Percentiles rank a stretch among this genome's conserved stretches.
These are phyloP conservation scores for Dorcoceras hygrometricum DNA, from an alignment of 257 asterid species.

Conservation along the genomic window DNA sequence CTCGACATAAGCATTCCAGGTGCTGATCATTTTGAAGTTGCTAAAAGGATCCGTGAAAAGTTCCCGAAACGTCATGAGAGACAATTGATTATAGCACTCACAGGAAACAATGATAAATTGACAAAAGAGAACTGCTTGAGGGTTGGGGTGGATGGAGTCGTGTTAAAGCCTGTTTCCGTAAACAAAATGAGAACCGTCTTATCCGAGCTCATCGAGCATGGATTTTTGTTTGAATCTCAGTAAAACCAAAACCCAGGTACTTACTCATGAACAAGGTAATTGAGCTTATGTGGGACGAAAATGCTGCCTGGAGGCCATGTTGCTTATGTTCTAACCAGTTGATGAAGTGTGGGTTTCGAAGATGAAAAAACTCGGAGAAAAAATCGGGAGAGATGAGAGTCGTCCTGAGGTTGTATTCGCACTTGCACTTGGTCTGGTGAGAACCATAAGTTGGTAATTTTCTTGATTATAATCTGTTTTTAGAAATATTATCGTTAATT, in stretches of 20 bases:
- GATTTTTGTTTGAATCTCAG: slow-evolving; percentile 50
- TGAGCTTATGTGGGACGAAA: neutral
- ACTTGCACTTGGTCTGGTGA: neutral
- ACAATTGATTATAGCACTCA: slow-evolving; percentile 70
- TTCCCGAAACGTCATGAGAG: slow-evolving; percentile 55
- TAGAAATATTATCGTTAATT: too few species aligned
- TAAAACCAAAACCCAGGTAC: slow-evolving; percentile 17
- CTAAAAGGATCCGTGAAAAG: slow-evolving; percentile 62
- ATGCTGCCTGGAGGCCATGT: neutral
- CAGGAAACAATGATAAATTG: slow-evolving; percentile 60
- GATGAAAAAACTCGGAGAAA: neutral
- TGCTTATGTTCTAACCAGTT: neutral
- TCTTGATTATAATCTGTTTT: neutral
- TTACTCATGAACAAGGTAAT: neutral
- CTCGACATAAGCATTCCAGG: slow-evolving; percentile 65
- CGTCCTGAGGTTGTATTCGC: neutral
- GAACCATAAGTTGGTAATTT: neutral
- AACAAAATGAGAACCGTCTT: slow-evolving; percentile 84
- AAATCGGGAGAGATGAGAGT: neutral
- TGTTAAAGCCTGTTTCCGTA: slow-evolving; percentile 77
- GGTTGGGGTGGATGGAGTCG: slow-evolving; percentile 80
- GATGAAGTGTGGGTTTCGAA: too few species aligned
- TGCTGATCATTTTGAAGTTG: slow-evolving; percentile 54
- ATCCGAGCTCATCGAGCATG: slow-evolving; percentile 72
- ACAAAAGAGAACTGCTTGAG: slow-evolving; percentile 73